Base-by-base conservation (phyloP, 805 yeast species). In the Metschnikowia shivogae region DNA sequence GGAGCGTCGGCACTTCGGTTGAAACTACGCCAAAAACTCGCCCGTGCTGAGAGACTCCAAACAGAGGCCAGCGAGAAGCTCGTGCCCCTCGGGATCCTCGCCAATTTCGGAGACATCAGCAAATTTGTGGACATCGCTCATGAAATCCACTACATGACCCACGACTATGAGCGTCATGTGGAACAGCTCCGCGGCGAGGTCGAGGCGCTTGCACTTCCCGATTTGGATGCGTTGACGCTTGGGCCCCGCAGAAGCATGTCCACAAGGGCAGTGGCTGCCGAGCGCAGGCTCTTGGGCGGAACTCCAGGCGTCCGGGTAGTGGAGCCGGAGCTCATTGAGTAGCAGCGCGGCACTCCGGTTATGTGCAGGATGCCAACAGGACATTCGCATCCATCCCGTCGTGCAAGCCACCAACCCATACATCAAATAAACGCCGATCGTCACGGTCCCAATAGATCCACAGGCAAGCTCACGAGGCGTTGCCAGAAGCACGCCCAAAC, bases 41-140 rank as follows among this genome's bases (percentile, higher is more conserved):
- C 50, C 2, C 46, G 46, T 1, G 58, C 67, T 29, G 52, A 57
- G 43, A 32, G 42, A 10, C 53, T 61, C 9, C 62, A 60, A 32
- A 59, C 59, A 12, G 52, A 62, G 29, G 46, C 66, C 8, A 42
- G 58, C 27, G 44, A 53, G 20, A 53, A 53, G 35, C 46, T 71
- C 53, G 57, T 70, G 48, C 69, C 72, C 1, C 50, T 70, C 8
- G 69, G 68, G 42, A 65, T 68, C 3, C 57, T 53, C 35, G 39
- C 50, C 5, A 42, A 49, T 12, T 35, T 55, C 2, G 52, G 55
- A 28, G 55, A 55, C 39, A 50, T 64, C 37, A 52, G 50, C 6
- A 64, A 61, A 42, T 52, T 66, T 43, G 69, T 64, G 40, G 50
- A 52, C 34, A 59, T 65, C 2, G 55, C 65, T 2, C 65, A 50